Conservation (phyloP, 1,284 basidiomycete species). For the Cutaneotrichosporon arboriforme region DNA sequence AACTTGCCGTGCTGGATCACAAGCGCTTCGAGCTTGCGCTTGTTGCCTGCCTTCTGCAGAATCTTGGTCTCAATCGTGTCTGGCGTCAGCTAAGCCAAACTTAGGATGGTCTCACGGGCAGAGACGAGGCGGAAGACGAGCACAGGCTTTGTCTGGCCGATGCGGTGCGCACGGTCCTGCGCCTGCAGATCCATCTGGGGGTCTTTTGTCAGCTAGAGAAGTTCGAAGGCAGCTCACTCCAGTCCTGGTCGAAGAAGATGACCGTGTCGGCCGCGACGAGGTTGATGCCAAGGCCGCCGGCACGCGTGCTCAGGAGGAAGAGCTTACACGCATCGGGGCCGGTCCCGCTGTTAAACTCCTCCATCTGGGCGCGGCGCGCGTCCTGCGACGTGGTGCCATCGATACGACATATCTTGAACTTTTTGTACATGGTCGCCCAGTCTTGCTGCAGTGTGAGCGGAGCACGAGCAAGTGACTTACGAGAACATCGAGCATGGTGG, state of each 20-base stretch:
- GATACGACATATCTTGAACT: constrained; percentile 78
- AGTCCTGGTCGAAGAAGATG: constrained; percentile 92
- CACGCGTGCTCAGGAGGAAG: constrained; percentile 86
- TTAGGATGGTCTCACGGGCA: constrained; percentile 50
- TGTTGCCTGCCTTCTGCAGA: constrained; percentile 81
- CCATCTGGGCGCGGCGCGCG: constrained; percentile 79
- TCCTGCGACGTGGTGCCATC: constrained; percentile 75
- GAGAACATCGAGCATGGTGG: constrained; percentile 91
- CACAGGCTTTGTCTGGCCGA: constrained; percentile 85
- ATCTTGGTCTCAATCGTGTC: constrained; percentile 87
- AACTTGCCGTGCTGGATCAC: constrained; percentile 92
- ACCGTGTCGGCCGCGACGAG: constrained; percentile 90
- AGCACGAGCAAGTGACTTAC: constrained; percentile 46
- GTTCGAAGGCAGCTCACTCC: constrained; percentile 55
- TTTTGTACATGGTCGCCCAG: constrained; percentile 77
- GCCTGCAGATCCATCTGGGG: constrained; percentile 96
- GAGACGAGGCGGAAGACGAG: constrained; percentile 82
- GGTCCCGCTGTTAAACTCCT: constrained; percentile 72
- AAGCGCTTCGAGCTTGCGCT: constrained; percentile 80
- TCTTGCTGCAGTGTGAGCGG: constrained; percentile 52
- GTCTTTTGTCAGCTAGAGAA: constrained; percentile 53
- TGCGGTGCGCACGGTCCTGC: constrained; percentile 90
- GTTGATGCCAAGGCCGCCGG: constrained; percentile 88
- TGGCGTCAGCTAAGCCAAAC: constrained; percentile 4
- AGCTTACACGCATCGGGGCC: constrained; percentile 65